Base-by-base conservation (phyloP, 371 early-diverging fungal genomes). In the Syncephalis plumigaleata region DNA sequence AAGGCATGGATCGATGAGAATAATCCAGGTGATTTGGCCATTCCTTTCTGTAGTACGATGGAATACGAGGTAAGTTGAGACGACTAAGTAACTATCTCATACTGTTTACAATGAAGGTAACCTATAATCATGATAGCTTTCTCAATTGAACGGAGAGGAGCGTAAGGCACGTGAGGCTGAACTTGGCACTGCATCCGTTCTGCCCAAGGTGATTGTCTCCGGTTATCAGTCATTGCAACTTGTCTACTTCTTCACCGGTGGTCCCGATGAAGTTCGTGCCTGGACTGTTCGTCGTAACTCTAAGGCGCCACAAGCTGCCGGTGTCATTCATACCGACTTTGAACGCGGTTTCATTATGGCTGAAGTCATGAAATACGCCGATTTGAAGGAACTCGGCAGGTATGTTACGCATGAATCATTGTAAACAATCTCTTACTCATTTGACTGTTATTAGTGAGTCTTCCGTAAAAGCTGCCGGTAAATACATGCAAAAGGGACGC, bases 261-360 rank as follows among this genome's bases (percentile, higher is more conserved):
- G 99, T 45, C 73, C 79, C 8, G 81, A 83, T 54, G 98, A 98
- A 67, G 93, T 93, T 17, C 77, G 93, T 50, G 84, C 91, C 11
- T 96, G 96, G 96, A 96, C 96, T 22, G 80, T 91, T 48, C 73
- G 93, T 50, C 84, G 50, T 47, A 53, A 55, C n/a, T 85, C 85
- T 5, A 87, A 85, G 63, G 96, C 96, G 23, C 95, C 97, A 21
- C 83, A 91, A 48, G 98, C 99, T 23, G 99, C 98, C 15, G 87
- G 91, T 51, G 90, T 90, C 45, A 90, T 91, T 52, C 91, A 91
- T 69, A 77, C 86, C 24, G 98, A 99, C 58, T 97, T 99, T 61
- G 94, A 91, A 58, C 70, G 79, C 56, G 84, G 96, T 51, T 98
- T 99, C 59, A 91, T 99, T 57, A 86, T 88, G 79, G 98, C 94